Evolutionary conservation across 2,329 filamentous ascomycete species (phyloP), one percentile per base, ranked within the genome.

Genomic region (Chaetomium globosum): DNA sequence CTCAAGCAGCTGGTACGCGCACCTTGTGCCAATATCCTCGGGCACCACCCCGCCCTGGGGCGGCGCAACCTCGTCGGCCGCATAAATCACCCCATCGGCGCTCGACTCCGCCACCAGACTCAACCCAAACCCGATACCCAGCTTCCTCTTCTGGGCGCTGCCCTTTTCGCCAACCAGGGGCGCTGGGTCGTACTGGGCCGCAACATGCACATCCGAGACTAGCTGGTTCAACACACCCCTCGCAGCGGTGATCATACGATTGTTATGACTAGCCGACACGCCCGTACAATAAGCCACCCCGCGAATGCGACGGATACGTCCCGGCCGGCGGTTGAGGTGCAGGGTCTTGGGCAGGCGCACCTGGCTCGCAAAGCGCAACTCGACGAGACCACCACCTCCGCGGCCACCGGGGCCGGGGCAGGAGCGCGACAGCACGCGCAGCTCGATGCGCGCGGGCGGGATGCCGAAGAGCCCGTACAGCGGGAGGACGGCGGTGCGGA

Each of bases 261-360:
- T 91, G 75, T 98, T 99, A 77, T 97, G 97, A 58, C 90, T 93
- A 0, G 91, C 94, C 12, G 91, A 91, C 0, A 98, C 93, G 55
- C 96, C 95, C 0, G 92, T 93, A 63, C 91, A 90, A 78, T 98
- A 99, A 56, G 95, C 93, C 52, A 99, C 95, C 65, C 95, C 95
- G 64, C 94, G 85, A 70, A 99, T 90, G 71, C 88, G 87, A 83
- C 93, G 94, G 73, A 99, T 89, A 63, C 91, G 84, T 8, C 95
- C 95, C 0, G 93, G 87, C 68, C 87, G 90, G 71, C 96, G 84
- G 75, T 89, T 84, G 63, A 97, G 79, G 77, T 99, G 95, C 75
- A 99, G 81, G 46, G 95, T 99, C 81, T 96, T 97, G 12, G 95
- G 95, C 59, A 98, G 81, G 46, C 94, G 87, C 13, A 99, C 90